Percentiles rank a stretch among this genome's conserved stretches.
phyloP scores from a whole-genome alignment of 1,284 basidiomycete genomes.

The Rhizoctonia solani region DNA sequence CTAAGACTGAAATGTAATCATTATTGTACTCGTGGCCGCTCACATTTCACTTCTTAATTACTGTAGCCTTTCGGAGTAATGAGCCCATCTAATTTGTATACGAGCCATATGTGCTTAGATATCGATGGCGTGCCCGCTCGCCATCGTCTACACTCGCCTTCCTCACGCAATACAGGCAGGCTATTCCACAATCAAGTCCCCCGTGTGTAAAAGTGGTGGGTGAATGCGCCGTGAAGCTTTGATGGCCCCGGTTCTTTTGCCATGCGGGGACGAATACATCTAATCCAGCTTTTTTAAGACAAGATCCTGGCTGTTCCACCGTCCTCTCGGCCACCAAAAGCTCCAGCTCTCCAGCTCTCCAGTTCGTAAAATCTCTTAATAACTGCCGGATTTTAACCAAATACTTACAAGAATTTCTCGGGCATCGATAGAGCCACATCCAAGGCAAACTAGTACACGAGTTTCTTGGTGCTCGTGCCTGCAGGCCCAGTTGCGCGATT shows the following conservation, averaged over 20 bases:
- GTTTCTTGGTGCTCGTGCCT: constrained; percentile 15
- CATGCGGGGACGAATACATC: neutral
- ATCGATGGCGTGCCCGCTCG: constrained; percentile 30
- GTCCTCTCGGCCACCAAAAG: too few species aligned
- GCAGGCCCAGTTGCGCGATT: constrained; percentile 34
- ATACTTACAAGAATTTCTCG: too few species aligned
- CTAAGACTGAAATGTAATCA: too few species aligned
- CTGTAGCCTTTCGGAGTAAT: too few species aligned
- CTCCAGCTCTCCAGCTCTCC: too few species aligned
- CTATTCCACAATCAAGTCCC: constrained; percentile 18
- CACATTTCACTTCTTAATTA: too few species aligned
- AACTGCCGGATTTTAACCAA: too few species aligned
- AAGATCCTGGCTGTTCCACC: neutral
- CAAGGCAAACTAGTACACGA: constrained; percentile 19
- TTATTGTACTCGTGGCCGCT: too few species aligned
- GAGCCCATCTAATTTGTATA: too few species aligned
- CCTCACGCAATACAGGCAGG: constrained; percentile 21
- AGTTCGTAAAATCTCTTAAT: too few species aligned
- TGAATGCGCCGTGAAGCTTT: constrained; percentile 7
- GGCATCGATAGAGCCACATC: too few species aligned
- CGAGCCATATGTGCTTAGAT: too few species aligned
- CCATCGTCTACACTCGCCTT: constrained; percentile 22
- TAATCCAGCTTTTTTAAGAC: neutral
- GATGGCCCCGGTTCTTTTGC: constrained; percentile 4
- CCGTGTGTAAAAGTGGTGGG: neutral